These are phyloP conservation scores for Penicillium samsonianum DNA, from an alignment of 495 filamentous ascomycete genomes.

Conservation along the genomic window DNA sequence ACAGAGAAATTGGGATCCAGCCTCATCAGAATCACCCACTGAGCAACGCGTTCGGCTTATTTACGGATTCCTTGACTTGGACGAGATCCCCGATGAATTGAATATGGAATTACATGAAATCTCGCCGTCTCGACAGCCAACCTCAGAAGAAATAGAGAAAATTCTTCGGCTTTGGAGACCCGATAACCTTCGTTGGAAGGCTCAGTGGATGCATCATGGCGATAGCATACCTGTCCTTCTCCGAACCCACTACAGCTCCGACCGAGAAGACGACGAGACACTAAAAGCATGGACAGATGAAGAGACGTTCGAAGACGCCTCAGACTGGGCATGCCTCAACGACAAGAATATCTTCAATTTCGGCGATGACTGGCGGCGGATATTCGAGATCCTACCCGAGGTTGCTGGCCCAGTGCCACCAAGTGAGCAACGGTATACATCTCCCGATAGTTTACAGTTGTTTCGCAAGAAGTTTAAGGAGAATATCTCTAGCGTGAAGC, in stretches of 20 bases:
- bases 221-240: conserved; percentile 1
- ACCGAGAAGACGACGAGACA: conserved; percentile 9
- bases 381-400: conserved; percentile 4
- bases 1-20: too few species aligned
- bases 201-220: background rate
- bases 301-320: conserved; percentile 7
- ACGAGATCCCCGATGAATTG: too few species aligned
- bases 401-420: conserved; percentile 3
- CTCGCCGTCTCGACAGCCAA: too few species aligned
- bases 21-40: too few species aligned
- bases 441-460: conserved; percentile 4
- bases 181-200: background rate
- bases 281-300: conserved; percentile 7
- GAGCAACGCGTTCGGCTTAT: too few species aligned
- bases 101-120: too few species aligned
- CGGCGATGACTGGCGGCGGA: conserved; percentile 1
- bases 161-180: conserved; percentile 2
- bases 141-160: conserved; percentile 8
- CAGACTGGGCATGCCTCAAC: conserved; percentile 4
- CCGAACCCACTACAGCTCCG: conserved; percentile 3
- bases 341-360: conserved; percentile 6
- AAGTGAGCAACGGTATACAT: conserved; percentile 3
- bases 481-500: conserved; percentile 8
- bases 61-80: too few species aligned
- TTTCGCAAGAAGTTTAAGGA: conserved; percentile 6